These are phyloP conservation scores for Ophiostoma tasmaniense DNA, from an alignment of 2,329 filamentous ascomycete genomes.

Conservation along the genomic window DNA sequence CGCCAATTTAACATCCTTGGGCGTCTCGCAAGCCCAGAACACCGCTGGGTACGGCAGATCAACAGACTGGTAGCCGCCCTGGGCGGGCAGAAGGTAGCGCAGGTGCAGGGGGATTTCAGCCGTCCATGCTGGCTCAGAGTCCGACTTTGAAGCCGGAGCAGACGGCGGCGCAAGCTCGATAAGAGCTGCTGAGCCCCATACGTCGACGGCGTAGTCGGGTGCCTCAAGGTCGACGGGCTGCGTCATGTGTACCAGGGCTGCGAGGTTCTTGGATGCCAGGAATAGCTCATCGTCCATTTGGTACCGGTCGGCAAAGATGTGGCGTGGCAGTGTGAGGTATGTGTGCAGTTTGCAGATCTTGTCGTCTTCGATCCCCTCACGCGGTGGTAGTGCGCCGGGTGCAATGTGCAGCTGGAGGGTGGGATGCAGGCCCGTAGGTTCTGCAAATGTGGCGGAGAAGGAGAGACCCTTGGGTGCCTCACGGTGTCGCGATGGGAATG, in stretches of 20 bases:
- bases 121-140: constrained; percentile 42
- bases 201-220: constrained; percentile 65
- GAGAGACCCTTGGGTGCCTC: constrained; percentile 40
- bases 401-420: constrained; percentile 61
- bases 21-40: constrained; percentile 80
- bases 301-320: constrained; percentile 80
- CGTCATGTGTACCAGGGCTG: constrained; percentile 56
- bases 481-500: constrained; percentile 70
- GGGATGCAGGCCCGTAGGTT: constrained; percentile 76
- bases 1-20: constrained; percentile 57
- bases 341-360: constrained; percentile 60
- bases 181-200: constrained; percentile 74
- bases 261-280: constrained; percentile 70
- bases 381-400: constrained; percentile 36
- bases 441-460: constrained; percentile 57
- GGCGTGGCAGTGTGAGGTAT: constrained; percentile 73
- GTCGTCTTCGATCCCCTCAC: constrained; percentile 22
- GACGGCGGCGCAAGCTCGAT: constrained; percentile 55
- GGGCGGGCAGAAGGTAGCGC: constrained; percentile 63
- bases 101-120: constrained; percentile 74
- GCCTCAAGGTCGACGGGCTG: constrained; percentile 84
- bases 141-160: constrained; percentile 12
- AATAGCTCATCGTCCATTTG: constrained; percentile 72
- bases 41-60: constrained; percentile 72
- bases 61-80: constrained; percentile 44